Evolutionary conservation across 768 basidiomycete species (phyloP), one percentile per base, ranked within the genome.

Genomic region (Termitomyces sp.): DNA sequence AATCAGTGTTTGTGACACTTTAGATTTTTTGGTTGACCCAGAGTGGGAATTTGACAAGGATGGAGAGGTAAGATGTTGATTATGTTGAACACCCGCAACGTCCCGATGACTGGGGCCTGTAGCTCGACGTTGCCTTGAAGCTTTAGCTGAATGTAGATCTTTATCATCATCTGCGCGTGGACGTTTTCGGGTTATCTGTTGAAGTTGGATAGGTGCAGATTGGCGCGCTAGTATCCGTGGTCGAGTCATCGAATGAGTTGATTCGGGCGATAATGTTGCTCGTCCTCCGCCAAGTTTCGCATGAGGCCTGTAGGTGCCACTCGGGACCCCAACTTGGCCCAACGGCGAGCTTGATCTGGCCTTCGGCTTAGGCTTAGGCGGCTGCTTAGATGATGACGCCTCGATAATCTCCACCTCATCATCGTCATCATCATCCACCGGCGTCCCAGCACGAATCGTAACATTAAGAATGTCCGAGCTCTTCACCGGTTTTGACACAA

Each of bases 41-140:
- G 40, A 15, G 15, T 20, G 45, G 11, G 36, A 32, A 17, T 46
- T 10, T 5, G 60, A 17, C 7, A 48, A 11, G 17, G 50, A 40
- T 9, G 49, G 42, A 32, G 45, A 40, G 11, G 29, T 17, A 3
- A 29, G 38, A 12, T 9, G 31, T 42, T 9, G 52, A 2, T 31
- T 6, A 9, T 45, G 51, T 46, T 20, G 56, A 38, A 37, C 29
- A 43, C 6, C 25, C 0, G 4, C 47, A 17, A 11, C 5, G 20
- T 49, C 49, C 17, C 25, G 45, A 32, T 1, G 20, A 12, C 52
- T 25, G 2, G 66, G 60, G 38, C 61, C 66, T 25, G 57, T 38
- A 8, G 70, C 73, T 50, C 69, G 68, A 17, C 71, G 72, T 56
- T 76, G 75, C 7, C 74, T 73, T 8, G 73, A 61, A 9, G 72